Evolutionary conservation across 805 yeast species (phyloP).

Genomic region (Cyberlindnera galapagoensis): DNA sequence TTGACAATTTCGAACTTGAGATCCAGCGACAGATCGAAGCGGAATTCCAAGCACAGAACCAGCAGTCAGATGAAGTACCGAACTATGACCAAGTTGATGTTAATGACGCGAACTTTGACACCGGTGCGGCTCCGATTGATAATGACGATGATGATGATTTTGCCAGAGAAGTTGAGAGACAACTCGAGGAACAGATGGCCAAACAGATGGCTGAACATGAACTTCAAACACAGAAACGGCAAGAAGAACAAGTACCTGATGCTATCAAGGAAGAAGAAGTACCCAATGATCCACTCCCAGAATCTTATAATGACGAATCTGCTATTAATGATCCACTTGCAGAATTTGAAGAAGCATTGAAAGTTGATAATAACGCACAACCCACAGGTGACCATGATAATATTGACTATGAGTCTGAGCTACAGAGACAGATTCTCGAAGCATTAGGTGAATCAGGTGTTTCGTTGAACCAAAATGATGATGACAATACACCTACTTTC

Average conservation of each 20-base stretch:
- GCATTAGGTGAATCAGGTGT: conserved; percentile 15
- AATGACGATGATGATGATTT: conserved; percentile 21
- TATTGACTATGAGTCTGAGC: conserved; percentile 16
- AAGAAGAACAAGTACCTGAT: background rate
- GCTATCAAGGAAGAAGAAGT: no score
- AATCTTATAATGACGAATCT: no score
- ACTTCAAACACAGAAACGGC: conserved; percentile 2
- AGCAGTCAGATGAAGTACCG: conserved; percentile 3
- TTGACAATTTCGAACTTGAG: conserved; percentile 20
- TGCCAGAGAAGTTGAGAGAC: conserved; percentile 24
- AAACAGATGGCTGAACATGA: conserved; percentile 5
- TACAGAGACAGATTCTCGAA: conserved; percentile 21
- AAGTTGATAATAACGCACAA: background rate
- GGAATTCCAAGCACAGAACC: conserved; percentile 12
- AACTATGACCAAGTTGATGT: conserved; percentile 1
- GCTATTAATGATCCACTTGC: background rate
- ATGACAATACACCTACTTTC: conserved; percentile 12
- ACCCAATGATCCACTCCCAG: no score
- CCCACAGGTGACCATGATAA: background rate
- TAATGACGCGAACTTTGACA: background rate
- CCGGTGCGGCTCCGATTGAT: conserved; percentile 2
- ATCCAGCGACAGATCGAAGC: conserved; percentile 21
- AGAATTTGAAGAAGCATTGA: background rate
- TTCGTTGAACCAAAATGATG: conserved; percentile 18
- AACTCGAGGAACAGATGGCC: conserved; percentile 17